A percentile compares a stretch with the other conserved stretches of the same genome.
These are phyloP conservation scores for Starmerella bombicola DNA, from an alignment of 805 yeast genomes.

Conservation along the genomic window DNA sequence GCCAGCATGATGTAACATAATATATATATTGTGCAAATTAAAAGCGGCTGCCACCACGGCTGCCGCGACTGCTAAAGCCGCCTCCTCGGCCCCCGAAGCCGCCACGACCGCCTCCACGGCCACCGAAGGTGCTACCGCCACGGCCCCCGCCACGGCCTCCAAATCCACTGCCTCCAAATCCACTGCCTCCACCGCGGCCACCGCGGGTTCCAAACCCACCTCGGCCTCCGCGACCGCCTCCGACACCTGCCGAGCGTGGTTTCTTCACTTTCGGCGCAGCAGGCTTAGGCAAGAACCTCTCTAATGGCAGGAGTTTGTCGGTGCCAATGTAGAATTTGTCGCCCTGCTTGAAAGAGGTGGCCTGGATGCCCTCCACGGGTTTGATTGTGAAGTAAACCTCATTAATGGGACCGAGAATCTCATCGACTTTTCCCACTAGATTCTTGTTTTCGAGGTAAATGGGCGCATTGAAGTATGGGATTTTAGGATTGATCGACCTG, in stretches of 20 bases:
- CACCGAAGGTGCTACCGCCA: constrained; percentile 28
- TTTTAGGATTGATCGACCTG: constrained; percentile 82
- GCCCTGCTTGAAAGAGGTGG: constrained; percentile 83
- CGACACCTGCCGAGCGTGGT: constrained; percentile 70
- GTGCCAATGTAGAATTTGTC: constrained; percentile 93
- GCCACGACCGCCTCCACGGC: constrained; percentile 29
- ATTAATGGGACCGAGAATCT: constrained; percentile 91
- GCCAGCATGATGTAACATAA: not conserved
- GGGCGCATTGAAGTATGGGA: constrained; percentile 98
- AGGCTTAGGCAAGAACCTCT: constrained; percentile 94
- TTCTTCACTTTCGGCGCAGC: constrained; percentile 25
- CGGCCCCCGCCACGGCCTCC: constrained; percentile 25
- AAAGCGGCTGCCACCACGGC: constrained; percentile 20
- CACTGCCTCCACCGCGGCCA: constrained; percentile 35
- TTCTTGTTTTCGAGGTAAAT: constrained; percentile 92
- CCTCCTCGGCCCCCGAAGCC: constrained; percentile 30
- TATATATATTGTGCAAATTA: not conserved
- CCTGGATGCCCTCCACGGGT: constrained; percentile 92
- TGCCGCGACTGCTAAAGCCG: constrained; percentile 25
- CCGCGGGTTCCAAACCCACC: constrained; percentile 36
- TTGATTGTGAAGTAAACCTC: constrained; percentile 97
- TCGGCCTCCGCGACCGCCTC: constrained; percentile 42
- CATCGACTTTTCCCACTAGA: constrained; percentile 94
- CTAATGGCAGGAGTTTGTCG: constrained; percentile 88
- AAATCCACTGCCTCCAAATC: constrained; percentile 36